Conservation (phyloP, 106 monocot species). For the Allium fistulosum region DNA sequence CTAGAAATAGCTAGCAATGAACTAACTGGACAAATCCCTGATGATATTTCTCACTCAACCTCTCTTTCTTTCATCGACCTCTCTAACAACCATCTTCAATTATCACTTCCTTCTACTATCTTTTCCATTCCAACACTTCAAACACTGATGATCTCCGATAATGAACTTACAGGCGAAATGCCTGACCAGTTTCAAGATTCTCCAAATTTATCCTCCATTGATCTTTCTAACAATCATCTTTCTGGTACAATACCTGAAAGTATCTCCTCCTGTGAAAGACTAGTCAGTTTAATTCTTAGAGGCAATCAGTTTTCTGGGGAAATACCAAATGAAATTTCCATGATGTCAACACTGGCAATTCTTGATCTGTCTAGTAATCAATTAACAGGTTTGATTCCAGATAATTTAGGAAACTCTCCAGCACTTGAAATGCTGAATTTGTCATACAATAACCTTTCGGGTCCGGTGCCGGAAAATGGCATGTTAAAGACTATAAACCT, state of each 20-base stretch:
- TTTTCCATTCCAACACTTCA: conserved; percentile 65
- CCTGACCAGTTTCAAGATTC: conserved; percentile 59
- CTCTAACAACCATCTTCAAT: conserved; percentile 54
- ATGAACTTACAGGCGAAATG: conserved; percentile 49
- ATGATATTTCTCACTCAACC: conserved; percentile 48
- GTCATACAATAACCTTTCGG: conserved; percentile 80
- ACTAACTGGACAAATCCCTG: conserved; percentile 54
- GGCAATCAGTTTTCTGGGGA: conserved; percentile 55
- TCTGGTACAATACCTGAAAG: conserved; percentile 49
- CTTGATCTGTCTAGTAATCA: conserved; percentile 75
- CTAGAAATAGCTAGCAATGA: conserved; percentile 68
- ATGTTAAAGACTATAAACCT: conserved; percentile 59
- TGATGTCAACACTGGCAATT: conserved; percentile 63
- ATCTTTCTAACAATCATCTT: conserved; percentile 63
- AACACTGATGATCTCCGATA: conserved; percentile 52
- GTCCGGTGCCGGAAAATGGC: conserved; percentile 57
- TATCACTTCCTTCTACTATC: conserved; percentile 45
- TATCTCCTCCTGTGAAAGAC: conserved; percentile 47
- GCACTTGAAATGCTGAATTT: conserved; percentile 75
- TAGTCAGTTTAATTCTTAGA: conserved; percentile 57
- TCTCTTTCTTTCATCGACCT: conserved; percentile 88
- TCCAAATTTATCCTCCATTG: conserved; percentile 47
- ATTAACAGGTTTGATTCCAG: conserved; percentile 55
- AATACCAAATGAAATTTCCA: conserved; percentile 51
- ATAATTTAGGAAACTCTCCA: conserved; percentile 55